These are phyloP conservation scores for Corrigiola litoralis DNA, from an alignment of 179 eudicot genomes.

Conservation along the genomic window DNA sequence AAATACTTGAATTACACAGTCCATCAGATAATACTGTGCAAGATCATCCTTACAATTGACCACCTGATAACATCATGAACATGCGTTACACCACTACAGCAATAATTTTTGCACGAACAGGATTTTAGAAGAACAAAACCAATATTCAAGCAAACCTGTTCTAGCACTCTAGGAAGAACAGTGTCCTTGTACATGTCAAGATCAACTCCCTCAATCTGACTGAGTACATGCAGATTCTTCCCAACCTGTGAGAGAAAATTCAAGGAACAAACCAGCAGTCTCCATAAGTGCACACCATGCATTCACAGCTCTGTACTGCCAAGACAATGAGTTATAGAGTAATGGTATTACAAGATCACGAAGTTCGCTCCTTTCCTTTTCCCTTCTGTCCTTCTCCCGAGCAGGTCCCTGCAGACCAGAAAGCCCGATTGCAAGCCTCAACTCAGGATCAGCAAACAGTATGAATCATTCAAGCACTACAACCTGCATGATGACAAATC, in stretches of 20 bases:
- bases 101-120: not conserved
- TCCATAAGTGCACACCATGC: conserved; percentile 24
- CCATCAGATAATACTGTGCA: conserved; percentile 96
- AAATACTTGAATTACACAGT: conserved; percentile 96
- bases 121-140: not conserved
- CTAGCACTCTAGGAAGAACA: conserved; percentile 93
- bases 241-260: conserved; percentile 65
- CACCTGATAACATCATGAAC: conserved; percentile 47
- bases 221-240: conserved; percentile 87
- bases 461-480: conserved; percentile 84
- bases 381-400: conserved; percentile 84
- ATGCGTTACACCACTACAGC: conserved; percentile 1
- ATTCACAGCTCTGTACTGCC: conserved; percentile 28
- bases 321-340: conserved; percentile 33
- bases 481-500: conserved; percentile 89
- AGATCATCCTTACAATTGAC: conserved; percentile 97
- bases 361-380: conserved; percentile 93
- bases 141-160: conserved; percentile 52
- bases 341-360: conserved; percentile 87
- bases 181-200: conserved; percentile 90
- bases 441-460: conserved; percentile 91
- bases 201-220: conserved; percentile 98
- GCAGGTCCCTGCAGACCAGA: conserved; percentile 99
- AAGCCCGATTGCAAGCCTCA: conserved; percentile 97
- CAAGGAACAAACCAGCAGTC: conserved; percentile 34